These are phyloP conservation scores for Ceratocystis cubensis DNA, from an alignment of 2,329 filamentous ascomycete species.

Conservation along the genomic window DNA sequence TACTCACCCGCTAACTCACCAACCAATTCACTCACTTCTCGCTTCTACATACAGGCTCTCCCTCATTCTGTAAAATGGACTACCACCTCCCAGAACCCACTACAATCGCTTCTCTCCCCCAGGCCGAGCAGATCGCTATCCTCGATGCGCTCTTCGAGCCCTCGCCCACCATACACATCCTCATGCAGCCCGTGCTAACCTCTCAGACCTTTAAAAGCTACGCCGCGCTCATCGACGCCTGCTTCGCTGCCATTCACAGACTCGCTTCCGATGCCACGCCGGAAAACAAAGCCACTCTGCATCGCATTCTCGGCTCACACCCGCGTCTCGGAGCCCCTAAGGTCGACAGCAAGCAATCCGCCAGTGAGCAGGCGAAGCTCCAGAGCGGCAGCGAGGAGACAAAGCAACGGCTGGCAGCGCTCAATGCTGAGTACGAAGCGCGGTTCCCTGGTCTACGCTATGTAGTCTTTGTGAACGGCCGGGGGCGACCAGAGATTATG, in stretches of 20 bases:
- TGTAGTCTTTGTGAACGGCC: conserved; percentile 83
- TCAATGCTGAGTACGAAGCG: conserved; percentile 73
- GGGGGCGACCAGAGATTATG: conserved; percentile 62
- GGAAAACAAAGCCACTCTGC: conserved; percentile 39
- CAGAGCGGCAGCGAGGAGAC: conserved; percentile 46
- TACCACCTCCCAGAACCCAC: conserved; percentile 28
- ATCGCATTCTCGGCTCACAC: conserved; percentile 66
- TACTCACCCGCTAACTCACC: background rate
- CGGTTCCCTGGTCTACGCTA: conserved; percentile 72
- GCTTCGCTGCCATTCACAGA: conserved; percentile 45
- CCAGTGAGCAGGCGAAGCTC: conserved; percentile 69
- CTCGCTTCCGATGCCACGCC: conserved; percentile 41
- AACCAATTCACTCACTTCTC: background rate
- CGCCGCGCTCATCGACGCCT: conserved; percentile 51
- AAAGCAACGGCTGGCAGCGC: conserved; percentile 39
- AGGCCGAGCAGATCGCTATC: conserved; percentile 41
- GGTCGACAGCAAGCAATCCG: conserved; percentile 68
- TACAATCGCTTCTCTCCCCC: conserved; percentile 43
- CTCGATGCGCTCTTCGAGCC: conserved; percentile 81
- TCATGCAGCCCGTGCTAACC: conserved; percentile 56
- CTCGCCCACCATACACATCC: conserved; percentile 57
- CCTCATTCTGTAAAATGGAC: background rate
- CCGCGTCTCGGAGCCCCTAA: conserved; percentile 72
- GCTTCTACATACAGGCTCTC: background rate
- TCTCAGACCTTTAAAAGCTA: conserved; percentile 51